Percentiles rank a stretch among this genome's conserved stretches.
Evolutionary conservation across 768 basidiomycete genomes (phyloP).

Genomic region (Boletus huronensis): DNA sequence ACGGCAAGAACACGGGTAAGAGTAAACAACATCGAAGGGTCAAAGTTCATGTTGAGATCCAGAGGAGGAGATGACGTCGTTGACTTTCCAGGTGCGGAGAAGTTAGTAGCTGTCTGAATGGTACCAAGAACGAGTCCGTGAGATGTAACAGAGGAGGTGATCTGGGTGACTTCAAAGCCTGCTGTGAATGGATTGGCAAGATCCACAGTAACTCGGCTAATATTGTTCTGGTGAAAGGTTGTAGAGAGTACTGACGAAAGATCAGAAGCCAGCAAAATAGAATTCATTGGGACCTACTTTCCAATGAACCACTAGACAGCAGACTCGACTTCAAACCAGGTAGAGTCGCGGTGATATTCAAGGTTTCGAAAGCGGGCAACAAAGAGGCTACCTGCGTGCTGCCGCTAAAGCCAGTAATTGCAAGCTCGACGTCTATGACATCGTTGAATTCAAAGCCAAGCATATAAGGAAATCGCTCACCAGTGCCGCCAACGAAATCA

Average conservation of each 20-base stretch:
- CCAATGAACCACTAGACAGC: slow-evolving; percentile 52
- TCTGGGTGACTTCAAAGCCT: slow-evolving; percentile 51
- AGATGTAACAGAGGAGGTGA: slow-evolving; percentile 57
- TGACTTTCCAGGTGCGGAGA: slow-evolving; percentile 49
- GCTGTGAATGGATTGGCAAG: slow-evolving; percentile 69
- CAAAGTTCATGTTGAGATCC: slow-evolving; percentile 62
- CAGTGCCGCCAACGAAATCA: slow-evolving; percentile 62
- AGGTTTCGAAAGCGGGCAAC: slow-evolving; percentile 54
- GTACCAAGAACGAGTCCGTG: slow-evolving; percentile 61
- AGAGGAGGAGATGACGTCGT: slow-evolving; percentile 56
- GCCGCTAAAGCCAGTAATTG: slow-evolving; percentile 54
- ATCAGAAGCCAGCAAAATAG: not conserved
- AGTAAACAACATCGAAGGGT: slow-evolving; percentile 66
- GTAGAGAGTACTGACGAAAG: slow-evolving; percentile 50
- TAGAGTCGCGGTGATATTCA: slow-evolving; percentile 53
- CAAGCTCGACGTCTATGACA: slow-evolving; percentile 48
- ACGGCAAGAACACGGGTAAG: slow-evolving; percentile 65
- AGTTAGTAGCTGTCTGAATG: slow-evolving; percentile 51
- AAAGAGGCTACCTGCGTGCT: slow-evolving; percentile 61
- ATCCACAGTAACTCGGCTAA: slow-evolving; percentile 60
- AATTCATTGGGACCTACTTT: slow-evolving; percentile 34
- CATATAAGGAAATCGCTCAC: slow-evolving; percentile 26
- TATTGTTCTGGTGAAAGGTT: slow-evolving; percentile 59
- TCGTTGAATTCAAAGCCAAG: not conserved
- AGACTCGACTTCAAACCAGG: slow-evolving; percentile 59